These are phyloP conservation scores for Rubia balearica DNA, from an alignment of 305 asterid genomes.

Conservation along the genomic window DNA sequence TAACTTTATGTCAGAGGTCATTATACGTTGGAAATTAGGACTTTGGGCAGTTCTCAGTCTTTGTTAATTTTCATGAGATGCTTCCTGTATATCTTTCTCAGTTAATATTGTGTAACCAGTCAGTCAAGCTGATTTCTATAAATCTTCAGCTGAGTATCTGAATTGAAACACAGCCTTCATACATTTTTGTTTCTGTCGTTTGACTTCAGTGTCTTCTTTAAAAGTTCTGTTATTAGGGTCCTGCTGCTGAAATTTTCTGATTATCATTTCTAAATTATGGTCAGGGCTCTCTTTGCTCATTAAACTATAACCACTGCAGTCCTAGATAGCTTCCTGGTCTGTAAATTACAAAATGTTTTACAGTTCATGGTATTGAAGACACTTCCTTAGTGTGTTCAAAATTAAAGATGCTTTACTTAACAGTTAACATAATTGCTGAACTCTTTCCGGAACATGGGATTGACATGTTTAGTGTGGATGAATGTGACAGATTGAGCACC, in stretches of 20 bases:
- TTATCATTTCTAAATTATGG: not conserved
- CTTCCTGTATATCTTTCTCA: not conserved
- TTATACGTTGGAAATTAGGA: not conserved
- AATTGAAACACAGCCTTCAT: constrained; percentile 4
- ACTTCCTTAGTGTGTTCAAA: not conserved
- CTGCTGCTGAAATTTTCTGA: not conserved
- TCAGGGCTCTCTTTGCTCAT: not conserved
- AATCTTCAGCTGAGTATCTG: not conserved
- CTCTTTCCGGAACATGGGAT: not conserved
- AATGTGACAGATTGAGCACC: constrained; percentile 62
- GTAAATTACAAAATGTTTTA: not conserved
- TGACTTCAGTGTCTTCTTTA: not conserved
- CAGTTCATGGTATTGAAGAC: not conserved
- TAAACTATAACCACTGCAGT: not conserved
- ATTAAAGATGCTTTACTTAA: not conserved
- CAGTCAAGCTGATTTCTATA: not conserved
- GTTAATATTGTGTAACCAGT: constrained; percentile 1
- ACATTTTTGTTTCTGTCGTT: not conserved
- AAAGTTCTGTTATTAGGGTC: not conserved
- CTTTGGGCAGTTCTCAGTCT: not conserved
- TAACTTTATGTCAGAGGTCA: not conserved
- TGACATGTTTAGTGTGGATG: constrained; percentile 19
- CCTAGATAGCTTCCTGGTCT: not conserved
- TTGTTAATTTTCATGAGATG: not conserved
- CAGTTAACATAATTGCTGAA: not conserved